A percentile compares a stretch with the other conserved stretches of the same genome.
These are phyloP conservation scores for Populus deltoides DNA, from an alignment of 345 rosid species.

Conservation along the genomic window DNA sequence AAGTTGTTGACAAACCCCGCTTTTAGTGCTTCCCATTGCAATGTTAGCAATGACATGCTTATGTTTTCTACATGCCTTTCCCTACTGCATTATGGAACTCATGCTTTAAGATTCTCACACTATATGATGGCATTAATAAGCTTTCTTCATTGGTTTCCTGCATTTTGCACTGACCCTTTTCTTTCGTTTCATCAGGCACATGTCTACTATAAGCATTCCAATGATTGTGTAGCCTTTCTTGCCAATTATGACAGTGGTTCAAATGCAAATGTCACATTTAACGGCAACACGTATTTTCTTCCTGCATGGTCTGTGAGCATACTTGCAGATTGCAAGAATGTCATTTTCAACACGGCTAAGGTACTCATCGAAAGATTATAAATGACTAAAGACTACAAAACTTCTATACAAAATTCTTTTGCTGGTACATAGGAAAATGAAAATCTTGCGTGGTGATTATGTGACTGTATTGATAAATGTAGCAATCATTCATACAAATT, in stretches of 20 bases:
- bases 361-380: slow-evolving; percentile 18
- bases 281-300: slow-evolving; percentile 47
- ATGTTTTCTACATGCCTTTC: not conserved
- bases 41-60: not conserved
- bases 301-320: slow-evolving; percentile 80
- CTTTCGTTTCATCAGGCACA: slow-evolving; percentile 43
- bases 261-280: slow-evolving; percentile 49
- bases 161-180: not conserved
- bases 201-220: slow-evolving; percentile 49
- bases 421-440: too few relatives aligned
- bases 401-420: too few relatives aligned
- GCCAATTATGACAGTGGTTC: slow-evolving; percentile 45
- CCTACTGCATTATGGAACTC: not conserved
- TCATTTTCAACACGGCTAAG: slow-evolving; percentile 59
- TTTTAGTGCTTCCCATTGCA: not conserved
- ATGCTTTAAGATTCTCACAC: not conserved
- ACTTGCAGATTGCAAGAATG: slow-evolving; percentile 61
- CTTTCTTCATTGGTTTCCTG: not conserved
- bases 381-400: not conserved
- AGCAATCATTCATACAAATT: too few relatives aligned
- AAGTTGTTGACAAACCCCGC: not conserved
- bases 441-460: too few relatives aligned
- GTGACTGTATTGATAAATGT: too few relatives aligned
- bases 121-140: not conserved
- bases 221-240: slow-evolving; percentile 57